phyloP scores from a whole-genome alignment of 371 early-diverging fungal species.

The Actinomucor elegans region DNA sequence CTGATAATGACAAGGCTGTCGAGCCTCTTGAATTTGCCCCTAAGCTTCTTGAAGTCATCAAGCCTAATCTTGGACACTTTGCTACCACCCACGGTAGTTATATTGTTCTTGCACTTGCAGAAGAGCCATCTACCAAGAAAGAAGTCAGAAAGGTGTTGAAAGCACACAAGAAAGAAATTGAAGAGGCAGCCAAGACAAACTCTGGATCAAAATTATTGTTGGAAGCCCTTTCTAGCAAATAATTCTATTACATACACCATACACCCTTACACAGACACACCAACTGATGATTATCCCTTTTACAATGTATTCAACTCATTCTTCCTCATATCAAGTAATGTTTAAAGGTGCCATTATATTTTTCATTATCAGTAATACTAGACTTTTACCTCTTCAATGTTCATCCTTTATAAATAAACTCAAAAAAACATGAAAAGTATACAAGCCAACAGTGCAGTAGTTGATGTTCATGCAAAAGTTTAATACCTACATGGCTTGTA shows the following conservation, averaged over 20 bases:
- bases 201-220: slow-evolving; percentile 41
- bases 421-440: too few relatives aligned
- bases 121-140: slow-evolving; percentile 56
- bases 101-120: slow-evolving; percentile 61
- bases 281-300: too few relatives aligned
- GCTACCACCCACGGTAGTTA: slow-evolving; percentile 52
- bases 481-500: too few relatives aligned
- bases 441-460: too few relatives aligned
- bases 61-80: slow-evolving; percentile 39
- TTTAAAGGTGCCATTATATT: too few relatives aligned
- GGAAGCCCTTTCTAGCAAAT: slow-evolving; percentile 21
- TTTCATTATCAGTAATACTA: too few relatives aligned
- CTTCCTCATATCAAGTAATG: too few relatives aligned
- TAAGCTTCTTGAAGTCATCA: slow-evolving; percentile 39
- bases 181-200: slow-evolving; percentile 35
- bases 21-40: slow-evolving; percentile 51
- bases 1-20: slow-evolving; percentile 48
- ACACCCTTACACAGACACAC: neutral
- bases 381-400: too few relatives aligned
- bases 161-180: slow-evolving; percentile 40
- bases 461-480: too few relatives aligned
- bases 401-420: too few relatives aligned
- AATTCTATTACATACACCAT: slow-evolving; percentile 3
- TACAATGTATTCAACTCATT: too few relatives aligned
- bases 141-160: slow-evolving; percentile 35